Percentiles rank a stretch among this genome's conserved stretches.
Evolutionary conservation across 129 eudicot genomes (phyloP).

Genomic region (Flaveria robusta): DNA sequence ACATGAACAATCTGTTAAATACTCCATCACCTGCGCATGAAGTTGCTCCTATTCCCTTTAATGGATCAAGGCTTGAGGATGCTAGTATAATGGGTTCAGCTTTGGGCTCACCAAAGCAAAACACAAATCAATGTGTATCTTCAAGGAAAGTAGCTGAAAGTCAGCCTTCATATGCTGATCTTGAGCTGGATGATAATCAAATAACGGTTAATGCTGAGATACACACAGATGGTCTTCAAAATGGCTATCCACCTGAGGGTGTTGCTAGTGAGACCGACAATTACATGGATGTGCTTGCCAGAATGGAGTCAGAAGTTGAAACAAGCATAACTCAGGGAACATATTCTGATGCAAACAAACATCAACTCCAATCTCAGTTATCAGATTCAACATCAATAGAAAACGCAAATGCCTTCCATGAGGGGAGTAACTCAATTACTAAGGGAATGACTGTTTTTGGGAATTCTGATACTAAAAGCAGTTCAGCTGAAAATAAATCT

Average conservation of each 20-base stretch:
- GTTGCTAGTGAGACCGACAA: constrained; percentile 73
- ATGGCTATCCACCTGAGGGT: constrained; percentile 55
- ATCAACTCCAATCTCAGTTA: constrained; percentile 44
- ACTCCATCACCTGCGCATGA: constrained; percentile 50
- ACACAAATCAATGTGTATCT: constrained; percentile 48
- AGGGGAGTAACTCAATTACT: constrained; percentile 41
- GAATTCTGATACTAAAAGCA: constrained; percentile 49
- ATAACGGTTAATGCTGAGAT: constrained; percentile 50
- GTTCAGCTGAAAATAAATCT: constrained; percentile 41
- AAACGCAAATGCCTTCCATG: constrained; percentile 52
- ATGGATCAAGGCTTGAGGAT: constrained; percentile 47
- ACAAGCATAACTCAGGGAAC: constrained; percentile 33
- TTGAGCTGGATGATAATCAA: constrained; percentile 43
- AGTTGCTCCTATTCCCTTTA: constrained; percentile 34
- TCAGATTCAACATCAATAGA: constrained; percentile 64
- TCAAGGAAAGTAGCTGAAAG: constrained; percentile 36
- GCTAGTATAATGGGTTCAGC: constrained; percentile 40
- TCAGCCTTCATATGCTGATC: constrained; percentile 35
- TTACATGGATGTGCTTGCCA: constrained; percentile 79
- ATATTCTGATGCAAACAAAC: constrained; percentile 49
- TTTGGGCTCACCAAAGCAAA: constrained; percentile 34
- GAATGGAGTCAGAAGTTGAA: constrained; percentile 73
- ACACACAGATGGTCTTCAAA: constrained; percentile 36
- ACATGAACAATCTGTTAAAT: constrained; percentile 63
- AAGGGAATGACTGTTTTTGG: constrained; percentile 48